Percentiles rank a stretch among this genome's conserved stretches.
phyloP scores from a whole-genome alignment of 495 filamentous ascomycete species.

The Podospora pseudoanserina region DNA sequence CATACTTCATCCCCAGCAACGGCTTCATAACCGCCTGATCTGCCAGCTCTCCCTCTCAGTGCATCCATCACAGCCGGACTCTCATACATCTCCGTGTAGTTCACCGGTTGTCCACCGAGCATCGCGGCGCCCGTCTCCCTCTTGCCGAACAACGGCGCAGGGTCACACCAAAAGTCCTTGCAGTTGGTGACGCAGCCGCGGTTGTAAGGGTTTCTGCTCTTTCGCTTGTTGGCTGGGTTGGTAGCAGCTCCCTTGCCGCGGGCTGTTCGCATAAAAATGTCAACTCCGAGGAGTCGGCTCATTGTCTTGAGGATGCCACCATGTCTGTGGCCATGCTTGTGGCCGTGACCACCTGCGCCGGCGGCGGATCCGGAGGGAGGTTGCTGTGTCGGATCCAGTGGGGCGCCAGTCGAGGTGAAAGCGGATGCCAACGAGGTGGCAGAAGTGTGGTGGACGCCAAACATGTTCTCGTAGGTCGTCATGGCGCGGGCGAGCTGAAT shows the following conservation, averaged over 20 bases:
- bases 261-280: conserved; percentile 83
- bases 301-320: conserved; percentile 70
- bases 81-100: conserved; percentile 90
- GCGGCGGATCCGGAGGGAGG: conserved; percentile 37
- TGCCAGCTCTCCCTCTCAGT: conserved; percentile 27
- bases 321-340: conserved; percentile 47
- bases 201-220: conserved; percentile 77
- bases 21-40: conserved; percentile 43
- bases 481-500: conserved; percentile 85
- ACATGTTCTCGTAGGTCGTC: conserved; percentile 96
- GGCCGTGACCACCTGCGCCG: conserved; percentile 38
- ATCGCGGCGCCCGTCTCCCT: conserved; percentile 69
- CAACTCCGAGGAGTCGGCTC: conserved; percentile 80
- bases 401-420: conserved; percentile 72
- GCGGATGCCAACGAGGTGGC: conserved; percentile 70
- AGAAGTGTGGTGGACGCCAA: conserved; percentile 55
- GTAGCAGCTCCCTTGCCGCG: conserved; percentile 55
- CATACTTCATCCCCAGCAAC: conserved; percentile 28
- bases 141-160: conserved; percentile 72
- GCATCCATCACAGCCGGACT: conserved; percentile 61
- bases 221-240: conserved; percentile 42
- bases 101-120: conserved; percentile 72
- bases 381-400: conserved; percentile 51
- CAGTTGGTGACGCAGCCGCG: conserved; percentile 80
- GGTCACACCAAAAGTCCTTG: conserved; percentile 94